Evolutionary conservation across 495 filamentous ascomycete species (phyloP), one percentile per base, ranked within the genome.

Genomic region (Aspergillus nanangensis): DNA sequence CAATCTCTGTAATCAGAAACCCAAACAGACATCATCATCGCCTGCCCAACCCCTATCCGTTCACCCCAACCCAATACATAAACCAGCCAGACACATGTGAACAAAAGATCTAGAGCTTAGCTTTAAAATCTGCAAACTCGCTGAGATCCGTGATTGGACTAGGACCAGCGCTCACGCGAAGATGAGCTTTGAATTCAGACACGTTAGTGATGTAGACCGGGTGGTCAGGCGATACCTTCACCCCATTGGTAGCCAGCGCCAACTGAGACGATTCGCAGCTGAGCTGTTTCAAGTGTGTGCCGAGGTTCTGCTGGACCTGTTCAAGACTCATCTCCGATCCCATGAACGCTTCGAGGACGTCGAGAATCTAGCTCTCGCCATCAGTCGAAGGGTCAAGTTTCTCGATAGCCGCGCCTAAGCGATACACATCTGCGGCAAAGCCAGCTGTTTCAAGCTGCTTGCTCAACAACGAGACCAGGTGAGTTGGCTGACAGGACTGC

Each of bases 71-170:
- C n/a, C n/a, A n/a, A n/a, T n/a, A n/a, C n/a, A n/a, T n/a, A n/a
- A n/a, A n/a, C n/a, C n/a, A n/a, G n/a, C n/a, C n/a, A n/a, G n/a
- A n/a, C n/a, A n/a, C n/a, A n/a, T n/a, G n/a, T n/a, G n/a, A n/a
- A n/a, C n/a, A n/a, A n/a, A 47, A 20, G 17, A 21, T 35, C 22
- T 33, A 38, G 38, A 93, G 77, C 69, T 93, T 93, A 9, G 86
- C 65, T 40, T 83, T 85, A 51, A 82, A 66, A 48, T 95, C 90
- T 64, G 92, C 87, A 57, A 86, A 95, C 46, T 88, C 87, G 50
- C 70, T 85, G 38, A 96, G 68, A 57, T 89, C 81, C 43, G 70
- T 79, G n/a, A 88, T 75, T 1, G 90, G 78, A 42, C 72, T 75
- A 1, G 89, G 80, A 0, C 86, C 90, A 20, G 75, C 69, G 50